Evolutionary conservation across 148 eudicot species (phyloP).

Genomic region (Rhododendron griersonianum): DNA sequence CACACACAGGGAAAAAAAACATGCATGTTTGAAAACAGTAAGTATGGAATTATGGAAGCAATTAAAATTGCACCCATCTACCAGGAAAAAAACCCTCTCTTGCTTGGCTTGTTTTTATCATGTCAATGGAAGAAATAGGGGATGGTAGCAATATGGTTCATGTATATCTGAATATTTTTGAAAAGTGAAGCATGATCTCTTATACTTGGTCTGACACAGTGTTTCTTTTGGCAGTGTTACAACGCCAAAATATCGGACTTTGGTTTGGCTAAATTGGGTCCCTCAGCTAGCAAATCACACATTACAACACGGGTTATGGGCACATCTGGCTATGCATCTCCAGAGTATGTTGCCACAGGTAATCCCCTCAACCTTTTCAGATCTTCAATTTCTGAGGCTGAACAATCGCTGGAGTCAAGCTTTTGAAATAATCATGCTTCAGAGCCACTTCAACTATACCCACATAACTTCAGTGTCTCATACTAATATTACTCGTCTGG

Average conservation of each 20-base stretch:
- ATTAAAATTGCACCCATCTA: no score
- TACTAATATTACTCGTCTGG: background rate
- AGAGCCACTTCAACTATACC: background rate
- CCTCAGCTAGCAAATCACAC: slow-evolving; percentile 65
- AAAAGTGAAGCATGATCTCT: background rate
- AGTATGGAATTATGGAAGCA: no score
- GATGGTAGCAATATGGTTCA: background rate
- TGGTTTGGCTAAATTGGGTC: slow-evolving; percentile 74
- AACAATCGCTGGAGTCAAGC: background rate
- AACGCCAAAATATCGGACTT: slow-evolving; percentile 78
- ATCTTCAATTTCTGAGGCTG: background rate
- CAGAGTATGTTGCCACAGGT: slow-evolving; percentile 87
- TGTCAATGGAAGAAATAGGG: background rate
- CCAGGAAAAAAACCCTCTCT: no score
- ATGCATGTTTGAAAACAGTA: no score
- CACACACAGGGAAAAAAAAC: no score
- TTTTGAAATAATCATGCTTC: background rate
- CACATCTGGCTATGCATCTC: slow-evolving; percentile 80
- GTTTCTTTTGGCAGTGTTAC: slow-evolving; percentile 39
- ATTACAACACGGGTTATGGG: slow-evolving; percentile 78
- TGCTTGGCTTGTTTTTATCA: background rate
- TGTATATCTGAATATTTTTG: background rate
- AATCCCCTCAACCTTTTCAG: slow-evolving; percentile 8
- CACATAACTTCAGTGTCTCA: background rate
- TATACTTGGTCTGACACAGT: background rate